Percentiles rank a stretch among this genome's conserved stretches.
phyloP scores from a whole-genome alignment of 345 rosid species.

The Eucalyptus coolabah region DNA sequence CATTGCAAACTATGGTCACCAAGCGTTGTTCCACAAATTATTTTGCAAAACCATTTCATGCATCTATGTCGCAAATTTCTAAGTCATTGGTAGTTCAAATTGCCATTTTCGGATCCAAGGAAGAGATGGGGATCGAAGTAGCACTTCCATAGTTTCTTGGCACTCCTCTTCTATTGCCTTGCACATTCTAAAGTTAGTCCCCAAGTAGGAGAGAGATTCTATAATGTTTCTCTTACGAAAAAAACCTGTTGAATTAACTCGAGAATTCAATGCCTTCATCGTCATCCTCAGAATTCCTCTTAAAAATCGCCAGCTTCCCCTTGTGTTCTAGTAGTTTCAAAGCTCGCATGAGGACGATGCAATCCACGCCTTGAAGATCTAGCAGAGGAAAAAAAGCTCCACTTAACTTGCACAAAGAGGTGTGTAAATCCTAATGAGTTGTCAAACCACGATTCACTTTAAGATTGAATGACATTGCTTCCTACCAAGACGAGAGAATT shows the following conservation, averaged over 20 bases:
- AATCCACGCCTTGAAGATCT: constrained; percentile 76
- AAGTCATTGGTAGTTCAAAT: not conserved
- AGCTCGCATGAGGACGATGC: constrained; percentile 63
- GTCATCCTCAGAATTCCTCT: not conserved
- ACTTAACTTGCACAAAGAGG: not conserved
- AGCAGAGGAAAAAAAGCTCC: not conserved
- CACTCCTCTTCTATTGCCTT: not conserved
- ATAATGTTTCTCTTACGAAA: not conserved
- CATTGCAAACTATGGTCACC: not conserved
- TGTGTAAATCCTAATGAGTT: not conserved
- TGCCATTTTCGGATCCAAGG: not conserved
- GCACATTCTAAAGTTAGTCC: not conserved
- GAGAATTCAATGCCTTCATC: constrained; percentile 56
- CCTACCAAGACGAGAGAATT: not conserved
- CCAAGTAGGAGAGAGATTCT: not conserved
- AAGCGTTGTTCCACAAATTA: not conserved
- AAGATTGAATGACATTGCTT: not conserved
- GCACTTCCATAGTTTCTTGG: not conserved
- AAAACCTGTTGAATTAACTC: not conserved
- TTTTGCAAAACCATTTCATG: not conserved
- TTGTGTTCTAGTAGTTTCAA: constrained; percentile 49
- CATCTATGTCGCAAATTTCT: not conserved
- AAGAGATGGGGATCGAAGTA: not conserved
- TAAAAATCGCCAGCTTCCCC: not conserved
- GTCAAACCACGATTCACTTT: not conserved